A percentile compares a stretch with the other conserved stretches of the same genome.
Conservation (phyloP, 139 green algal species). For the Micromonas commoda region DNA sequence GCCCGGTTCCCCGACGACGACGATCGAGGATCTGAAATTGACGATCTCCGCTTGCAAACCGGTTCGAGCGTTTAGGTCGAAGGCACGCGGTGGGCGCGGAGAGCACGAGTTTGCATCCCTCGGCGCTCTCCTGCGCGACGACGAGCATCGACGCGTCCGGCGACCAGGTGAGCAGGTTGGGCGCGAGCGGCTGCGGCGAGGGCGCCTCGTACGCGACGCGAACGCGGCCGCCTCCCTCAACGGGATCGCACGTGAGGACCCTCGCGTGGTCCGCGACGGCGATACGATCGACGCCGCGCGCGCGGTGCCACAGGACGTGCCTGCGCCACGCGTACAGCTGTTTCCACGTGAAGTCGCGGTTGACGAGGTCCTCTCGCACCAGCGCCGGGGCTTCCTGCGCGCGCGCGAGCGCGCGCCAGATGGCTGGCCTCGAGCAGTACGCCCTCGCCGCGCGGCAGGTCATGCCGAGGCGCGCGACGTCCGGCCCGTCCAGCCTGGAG, state of each 20-base stretch:
- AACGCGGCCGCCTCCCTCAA: background rate
- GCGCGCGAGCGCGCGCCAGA: background rate
- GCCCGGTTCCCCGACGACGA: too few relatives aligned
- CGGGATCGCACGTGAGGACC: background rate
- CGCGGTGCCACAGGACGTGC: background rate
- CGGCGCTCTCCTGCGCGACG: background rate
- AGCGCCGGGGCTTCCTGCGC: background rate
- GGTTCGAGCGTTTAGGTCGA: too few relatives aligned
- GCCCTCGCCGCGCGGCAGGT: background rate
- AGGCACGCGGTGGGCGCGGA: background rate
- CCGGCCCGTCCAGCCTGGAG: background rate
- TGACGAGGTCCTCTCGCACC: background rate
- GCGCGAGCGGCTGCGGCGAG: background rate
- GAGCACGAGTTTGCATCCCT: background rate
- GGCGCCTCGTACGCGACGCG: background rate
- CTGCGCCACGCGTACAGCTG: background rate
- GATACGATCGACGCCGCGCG: background rate
- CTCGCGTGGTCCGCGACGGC: background rate
- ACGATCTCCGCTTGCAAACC: too few relatives aligned
- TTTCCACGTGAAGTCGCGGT: background rate
- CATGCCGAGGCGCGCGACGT: background rate
- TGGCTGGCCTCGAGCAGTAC: background rate
- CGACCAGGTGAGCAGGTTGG: background rate
- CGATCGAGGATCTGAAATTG: too few relatives aligned
- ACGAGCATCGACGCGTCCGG: background rate